Base-by-base conservation (phyloP, 2,329 filamentous ascomycete genomes). In the Colletotrichum sp. region DNA sequence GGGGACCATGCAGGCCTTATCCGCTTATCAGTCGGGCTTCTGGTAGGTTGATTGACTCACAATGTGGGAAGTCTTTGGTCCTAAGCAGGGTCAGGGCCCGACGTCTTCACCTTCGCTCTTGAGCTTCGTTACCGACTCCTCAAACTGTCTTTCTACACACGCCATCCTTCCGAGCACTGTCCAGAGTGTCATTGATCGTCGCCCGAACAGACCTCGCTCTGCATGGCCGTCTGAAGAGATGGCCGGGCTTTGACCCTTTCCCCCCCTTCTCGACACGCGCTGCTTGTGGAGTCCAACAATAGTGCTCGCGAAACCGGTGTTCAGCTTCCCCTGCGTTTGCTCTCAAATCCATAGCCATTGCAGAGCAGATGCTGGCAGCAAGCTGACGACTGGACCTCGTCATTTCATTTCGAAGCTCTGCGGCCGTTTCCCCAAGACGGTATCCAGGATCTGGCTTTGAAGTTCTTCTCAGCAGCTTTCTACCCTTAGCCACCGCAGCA, bases 11-110 rank as follows among this genome's bases (percentile, higher is more conserved):
- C 15, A 32, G 16, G n/a, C 39, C 74, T 76, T 76, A 76, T 76
- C 74, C 65, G 36, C 71, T 74, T 76, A 76, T 76, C 71, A 70
- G 71, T 70, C 52, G 21, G 65, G 21, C 59, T 10, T 61, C 30
- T 76, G 65, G 74, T 76, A 76, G 74, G 74, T 66, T 26, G 36
- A 34, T 52, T 76, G 74, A 76, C 65, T 76, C 69, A 67, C 69
- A 72, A 67, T 72, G 73, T 72, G 72, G 72, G 21, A 64, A 67
- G 65, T 71, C 48, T 43, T 28, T 61, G 67, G 60, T 52, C 36
- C 30, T 32, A 39, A 39, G 21, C 67, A 69, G 55, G 30, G 63
- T 43, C 68, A 72, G 68, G 36, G 61, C 72, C 68, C 28, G 55
- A 30, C 70, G 39, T 66, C 63, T 36, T 63, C 63, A 30, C 55